Evolutionary conservation across 306 rosid genomes (phyloP), one percentile per base, ranked within the genome.

Genomic region (Gastrolobium bilobum): DNA sequence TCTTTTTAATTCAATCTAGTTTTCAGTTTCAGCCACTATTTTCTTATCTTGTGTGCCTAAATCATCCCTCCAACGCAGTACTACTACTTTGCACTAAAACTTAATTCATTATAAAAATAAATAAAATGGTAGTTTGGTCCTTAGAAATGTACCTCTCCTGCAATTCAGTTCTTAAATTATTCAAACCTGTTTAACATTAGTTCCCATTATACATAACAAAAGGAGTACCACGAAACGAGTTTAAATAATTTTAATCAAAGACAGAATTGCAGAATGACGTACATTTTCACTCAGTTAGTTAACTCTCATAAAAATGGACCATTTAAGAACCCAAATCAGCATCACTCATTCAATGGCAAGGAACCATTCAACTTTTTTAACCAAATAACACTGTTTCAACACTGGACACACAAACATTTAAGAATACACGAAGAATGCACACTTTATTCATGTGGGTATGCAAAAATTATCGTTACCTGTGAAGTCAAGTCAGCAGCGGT

Each of bases 401-500:
- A 20, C 26, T 20, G 0, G 26, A 20, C 26, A 20, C 26, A 20
- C 26, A 20, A 20, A 20, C 26, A 20, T 20, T 20, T 20, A 20
- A 20, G 26, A 20, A 20, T 20, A 20, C 26, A 20, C 26, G 26
- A 20, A 20, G 26, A 20, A 20, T 20, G 26, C 26, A 20, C 1
- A 20, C 26, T 20, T 20, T 20, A 20, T 20, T 20, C 26, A 20
- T 20, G 26, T 20, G 26, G 26, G 26, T 20, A 20, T 20, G 26
- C 26, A 20, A 20, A 20, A 20, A 20, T 20, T 20, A 20, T 20
- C 26, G 20, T 50, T 57, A 91, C 97, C 93, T 92, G 95, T 7
- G 95, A 82, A 61, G 95, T 92, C 13, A 84, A 35, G 65, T 92
- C 90, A 61, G 97, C 77, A 29, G 93, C 95, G 30, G 75, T 69